Evolutionary conservation across 208 protist species (phyloP), one percentile per base, ranked within the genome.

Genomic region (Porcisia hertigi): DNA sequence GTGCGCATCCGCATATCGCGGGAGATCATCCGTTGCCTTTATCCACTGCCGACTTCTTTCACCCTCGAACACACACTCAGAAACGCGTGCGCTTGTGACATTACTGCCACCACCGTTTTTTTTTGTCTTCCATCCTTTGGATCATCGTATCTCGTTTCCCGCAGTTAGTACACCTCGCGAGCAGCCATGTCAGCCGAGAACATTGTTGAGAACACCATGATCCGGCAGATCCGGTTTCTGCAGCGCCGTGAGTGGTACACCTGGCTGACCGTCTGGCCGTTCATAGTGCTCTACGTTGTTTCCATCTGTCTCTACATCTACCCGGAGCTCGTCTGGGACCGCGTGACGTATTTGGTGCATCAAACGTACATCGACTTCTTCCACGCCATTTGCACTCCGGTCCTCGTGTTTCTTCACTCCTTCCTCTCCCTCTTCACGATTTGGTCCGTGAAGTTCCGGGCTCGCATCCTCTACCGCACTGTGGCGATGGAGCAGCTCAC

Each of bases 301-400:
- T 84, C 82, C 67, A 67, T 88, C 66, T 72, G 65, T 25, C 79
- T 96, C 1, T 95, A 95, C 79, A 74, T 89, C 59, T 80, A 97
- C 63, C 94, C 94, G 6, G 90, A 97, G 77, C 71, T 95, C 30
- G 83, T 96, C 25, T 97, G 94, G 92, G 92, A 94, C 58, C 88
- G 89, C 18, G 87, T 92, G 69, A 96, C 88, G 49, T 97, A 97
- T 76, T 80, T 96, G 49, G 91, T 96, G 55, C 78, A 97, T 75
- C 88, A 93, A 69, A 90, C 86, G 25, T 96, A 97, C 85, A 96
- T 97, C 77, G 92, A 97, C 80, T 97, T 97, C 75, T 90, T 95
- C 71, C 94, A 97, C 80, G 94, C 94, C 65, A 88, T 93, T 64
- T 94, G 84, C 76, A 86, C 89, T 53, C 94, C 94, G 7, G 34